Base-by-base conservation (phyloP, 108 stramenopile genomes). In the Skeletonema potamos region DNA sequence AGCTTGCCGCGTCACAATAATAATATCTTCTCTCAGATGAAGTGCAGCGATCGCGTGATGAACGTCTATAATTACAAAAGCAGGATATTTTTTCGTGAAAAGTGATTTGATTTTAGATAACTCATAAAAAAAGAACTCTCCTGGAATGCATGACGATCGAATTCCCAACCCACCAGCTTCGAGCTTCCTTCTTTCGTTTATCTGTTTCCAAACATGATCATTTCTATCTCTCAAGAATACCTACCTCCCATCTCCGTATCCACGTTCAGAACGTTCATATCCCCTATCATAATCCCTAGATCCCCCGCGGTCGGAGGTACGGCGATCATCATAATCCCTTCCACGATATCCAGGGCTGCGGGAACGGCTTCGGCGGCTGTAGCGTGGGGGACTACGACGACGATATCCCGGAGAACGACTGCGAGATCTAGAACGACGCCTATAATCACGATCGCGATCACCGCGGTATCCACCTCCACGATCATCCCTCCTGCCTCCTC, bases 391-490 rank as follows among this genome's bases (percentile, higher is more conserved):
- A 51, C 80, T 77, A 27, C 84, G 72, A 28, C 69, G 60, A 62
- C 77, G 58, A 64, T 82, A 79, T 27, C 79, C 65, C 4, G 68
- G 68, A 61, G 73, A 74, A 12, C 74, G 60, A 43, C 68, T 62
- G 32, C 69, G 62, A 68, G 59, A 60, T 17, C 65, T 37, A 27
- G 58, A 74, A 27, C 65, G 41, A 36, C 36, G 36, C 28, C 72
- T 33, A 39, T 78, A 63, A 43, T 73, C 65, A 62, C 65, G 70
- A 18, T 66, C 75, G 5, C 56, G 69, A 48, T 68, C 70, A 26
- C 72, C 54, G 55, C 82, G 81, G 54, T 82, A 66, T 28, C 78
- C 69, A 13, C 83, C 59, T 9, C 81, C 76, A 44, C 62, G 29
- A 37, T 59, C 74, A 43, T 71, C 73, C 24, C 80, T 44, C 34